Conservation (phyloP, 495 filamentous ascomycete genomes). For the Aspergillus bridgeri region DNA sequence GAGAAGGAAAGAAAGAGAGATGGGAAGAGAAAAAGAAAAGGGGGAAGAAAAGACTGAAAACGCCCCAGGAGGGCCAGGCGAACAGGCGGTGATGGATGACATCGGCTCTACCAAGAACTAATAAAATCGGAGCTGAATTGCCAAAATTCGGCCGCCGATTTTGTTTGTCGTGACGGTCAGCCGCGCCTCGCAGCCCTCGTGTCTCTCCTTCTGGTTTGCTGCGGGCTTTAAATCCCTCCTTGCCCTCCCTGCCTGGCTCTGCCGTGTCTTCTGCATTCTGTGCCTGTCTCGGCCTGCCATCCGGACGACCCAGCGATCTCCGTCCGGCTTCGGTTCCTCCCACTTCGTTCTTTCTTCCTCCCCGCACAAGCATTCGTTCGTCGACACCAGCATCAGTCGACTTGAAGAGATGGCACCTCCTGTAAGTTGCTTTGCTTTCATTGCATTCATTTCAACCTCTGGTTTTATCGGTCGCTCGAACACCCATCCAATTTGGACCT, state of each 20-base stretch:
- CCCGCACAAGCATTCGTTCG: conserved; percentile 8
- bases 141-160: neutral
- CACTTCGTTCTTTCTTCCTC: conserved; percentile 4
- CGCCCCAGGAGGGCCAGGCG: no score
- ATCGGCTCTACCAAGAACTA: neutral
- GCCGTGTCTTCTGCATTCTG: neutral
- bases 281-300: no score
- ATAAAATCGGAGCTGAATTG: neutral
- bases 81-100: neutral
- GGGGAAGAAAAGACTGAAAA: neutral
- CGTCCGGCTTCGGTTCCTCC: neutral
- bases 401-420: conserved; percentile 31
- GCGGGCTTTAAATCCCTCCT: neutral
- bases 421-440: conserved; percentile 21
- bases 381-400: conserved; percentile 1
- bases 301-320: no score
- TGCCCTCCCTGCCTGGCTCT: neutral
- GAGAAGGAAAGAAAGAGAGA: neutral
- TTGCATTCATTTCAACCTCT: neutral
- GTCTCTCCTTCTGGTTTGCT: neutral
- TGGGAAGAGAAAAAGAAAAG: neutral
- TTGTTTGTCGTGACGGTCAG: neutral
- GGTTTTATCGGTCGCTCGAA: neutral
- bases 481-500: neutral
- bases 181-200: no score